Evolutionary conservation across 1,284 basidiomycete genomes (phyloP).

Genomic region (Apiotrichum siamense): DNA sequence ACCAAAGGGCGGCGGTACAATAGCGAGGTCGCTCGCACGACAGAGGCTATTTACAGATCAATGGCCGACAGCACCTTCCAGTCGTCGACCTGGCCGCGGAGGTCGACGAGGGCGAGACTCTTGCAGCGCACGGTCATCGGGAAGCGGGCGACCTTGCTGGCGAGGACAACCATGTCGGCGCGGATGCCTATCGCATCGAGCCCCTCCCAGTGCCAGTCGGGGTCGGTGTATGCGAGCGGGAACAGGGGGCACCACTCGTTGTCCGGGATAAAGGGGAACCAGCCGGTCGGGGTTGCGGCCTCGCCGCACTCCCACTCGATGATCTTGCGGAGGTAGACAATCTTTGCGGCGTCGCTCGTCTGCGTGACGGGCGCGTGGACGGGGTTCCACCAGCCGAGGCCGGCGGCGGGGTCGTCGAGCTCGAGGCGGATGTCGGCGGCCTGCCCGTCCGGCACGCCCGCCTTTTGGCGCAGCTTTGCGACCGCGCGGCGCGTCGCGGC

Average conservation of each 20-base stretch:
- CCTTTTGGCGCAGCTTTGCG: not conserved
- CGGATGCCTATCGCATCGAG: not conserved
- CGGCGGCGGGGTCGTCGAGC: not conserved
- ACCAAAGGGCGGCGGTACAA: too few species aligned
- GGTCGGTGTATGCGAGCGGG: not conserved
- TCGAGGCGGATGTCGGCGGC: not conserved
- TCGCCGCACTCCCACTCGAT: not conserved
- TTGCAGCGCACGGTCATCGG: not conserved
- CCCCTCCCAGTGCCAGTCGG: not conserved
- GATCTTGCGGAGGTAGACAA: not conserved
- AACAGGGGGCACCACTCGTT: not conserved
- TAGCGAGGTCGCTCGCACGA: too few species aligned
- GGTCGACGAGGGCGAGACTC: not conserved
- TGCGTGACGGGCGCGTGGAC: not conserved
- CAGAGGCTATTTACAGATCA: not conserved
- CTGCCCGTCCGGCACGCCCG: not conserved
- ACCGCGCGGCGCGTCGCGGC: not conserved
- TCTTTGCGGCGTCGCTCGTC: not conserved
- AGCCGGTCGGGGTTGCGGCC: not conserved
- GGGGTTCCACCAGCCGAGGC: not conserved
- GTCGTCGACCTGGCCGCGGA: not conserved
- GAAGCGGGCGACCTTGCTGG: not conserved
- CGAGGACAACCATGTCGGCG: not conserved
- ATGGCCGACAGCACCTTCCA: not conserved
- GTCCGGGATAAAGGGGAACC: not conserved